A percentile compares a stretch with the other conserved stretches of the same genome.
Conservation (phyloP, 2,329 filamentous ascomycete genomes). For the Cladosporium halotolerans region DNA sequence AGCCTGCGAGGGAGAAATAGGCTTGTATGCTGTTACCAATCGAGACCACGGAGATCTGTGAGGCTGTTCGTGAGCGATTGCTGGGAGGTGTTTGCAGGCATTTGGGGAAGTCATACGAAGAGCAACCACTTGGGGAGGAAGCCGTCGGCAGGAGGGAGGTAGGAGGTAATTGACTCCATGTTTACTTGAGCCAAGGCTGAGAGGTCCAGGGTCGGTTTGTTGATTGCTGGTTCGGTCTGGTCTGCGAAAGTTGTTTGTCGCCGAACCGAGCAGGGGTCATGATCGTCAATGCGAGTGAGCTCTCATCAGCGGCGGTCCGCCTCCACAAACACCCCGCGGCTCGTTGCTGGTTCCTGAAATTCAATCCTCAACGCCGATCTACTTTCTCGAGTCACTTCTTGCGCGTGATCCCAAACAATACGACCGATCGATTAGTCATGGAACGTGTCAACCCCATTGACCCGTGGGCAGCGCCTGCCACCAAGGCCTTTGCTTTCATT, state of each 20-base stretch:
- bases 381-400: not conserved
- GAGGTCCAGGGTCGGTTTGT: not conserved
- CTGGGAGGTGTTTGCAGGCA: constrained; percentile 14
- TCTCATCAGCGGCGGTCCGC: not conserved
- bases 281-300: too few species aligned
- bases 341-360: not conserved
- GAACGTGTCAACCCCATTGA: constrained; percentile 19
- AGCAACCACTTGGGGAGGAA: constrained; percentile 60
- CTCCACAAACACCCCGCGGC: not conserved
- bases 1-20: constrained; percentile 73
- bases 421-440: not conserved
- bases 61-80: constrained; percentile 3
- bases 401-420: not conserved
- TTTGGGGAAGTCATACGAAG: constrained; percentile 43
- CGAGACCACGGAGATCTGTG: constrained; percentile 73
- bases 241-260: too few species aligned
- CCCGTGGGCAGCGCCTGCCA: constrained; percentile 26
- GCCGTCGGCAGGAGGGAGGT: constrained; percentile 43
- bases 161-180: constrained; percentile 26
- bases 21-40: constrained; percentile 80
- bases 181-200: not conserved
- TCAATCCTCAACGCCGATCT: constrained; percentile 1
- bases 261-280: too few species aligned
- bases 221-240: too few species aligned
- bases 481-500: constrained; percentile 31